Evolutionary conservation across 2,329 filamentous ascomycete species (phyloP).

Genomic region (Epicoccum nigrum): DNA sequence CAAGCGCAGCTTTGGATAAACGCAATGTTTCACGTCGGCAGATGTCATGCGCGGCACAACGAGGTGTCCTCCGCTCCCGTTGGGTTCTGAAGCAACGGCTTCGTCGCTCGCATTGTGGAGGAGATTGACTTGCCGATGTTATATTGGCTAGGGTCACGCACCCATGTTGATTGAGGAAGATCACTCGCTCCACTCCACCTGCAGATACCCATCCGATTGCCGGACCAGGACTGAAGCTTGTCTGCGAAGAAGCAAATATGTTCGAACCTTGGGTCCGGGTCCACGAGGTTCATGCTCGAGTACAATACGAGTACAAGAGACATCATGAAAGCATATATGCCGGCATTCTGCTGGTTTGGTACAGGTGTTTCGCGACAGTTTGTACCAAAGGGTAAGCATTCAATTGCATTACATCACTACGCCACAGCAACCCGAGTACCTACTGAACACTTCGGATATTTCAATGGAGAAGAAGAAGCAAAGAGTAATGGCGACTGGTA

Average conservation of each 20-base stretch:
- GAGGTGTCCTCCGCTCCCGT: slow-evolving; percentile 13
- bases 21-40: slow-evolving; percentile 16
- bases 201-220: not conserved
- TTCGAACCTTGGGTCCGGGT: not conserved
- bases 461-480: no score
- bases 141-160: slow-evolving; percentile 13
- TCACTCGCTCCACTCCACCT: slow-evolving; percentile 9
- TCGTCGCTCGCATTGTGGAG: slow-evolving; percentile 14
- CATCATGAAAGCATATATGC: no score
- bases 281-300: not conserved
- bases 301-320: no score
- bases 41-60: slow-evolving; percentile 12
- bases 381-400: no score
- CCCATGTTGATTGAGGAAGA: slow-evolving; percentile 6
- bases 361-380: no score
- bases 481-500: no score
- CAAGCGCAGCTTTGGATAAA: slow-evolving; percentile 14
- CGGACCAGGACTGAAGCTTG: slow-evolving; percentile 3
- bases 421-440: no score
- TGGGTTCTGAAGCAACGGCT: slow-evolving; percentile 11
- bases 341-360: no score
- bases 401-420: no score
- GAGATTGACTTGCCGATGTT: slow-evolving; percentile 14
- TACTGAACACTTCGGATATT: no score
- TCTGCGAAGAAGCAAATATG: not conserved